A percentile compares a stretch with the other conserved stretches of the same genome.
phyloP scores from a whole-genome alignment of 164 flowering plant genomes.

The Stephania cephalantha region DNA sequence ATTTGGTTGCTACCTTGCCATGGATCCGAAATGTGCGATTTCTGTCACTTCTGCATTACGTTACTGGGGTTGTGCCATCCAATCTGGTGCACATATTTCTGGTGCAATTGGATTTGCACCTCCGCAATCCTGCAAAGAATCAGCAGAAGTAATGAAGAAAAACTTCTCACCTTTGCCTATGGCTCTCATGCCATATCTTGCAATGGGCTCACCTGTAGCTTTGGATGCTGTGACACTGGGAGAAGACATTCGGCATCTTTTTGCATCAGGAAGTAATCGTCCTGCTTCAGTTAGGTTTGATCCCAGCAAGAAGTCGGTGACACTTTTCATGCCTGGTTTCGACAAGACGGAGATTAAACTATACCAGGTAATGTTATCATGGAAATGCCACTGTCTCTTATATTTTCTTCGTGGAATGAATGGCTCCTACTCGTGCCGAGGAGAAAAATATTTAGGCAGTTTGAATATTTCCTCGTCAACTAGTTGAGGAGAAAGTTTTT shows the following conservation, averaged over 20 bases:
- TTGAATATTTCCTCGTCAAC: neutral
- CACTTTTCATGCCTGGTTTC: constrained; percentile 94
- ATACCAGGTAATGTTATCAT: constrained; percentile 53
- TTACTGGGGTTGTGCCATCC: constrained; percentile 86
- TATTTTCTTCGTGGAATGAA: neutral
- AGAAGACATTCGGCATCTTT: constrained; percentile 35
- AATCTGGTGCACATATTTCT: constrained; percentile 75
- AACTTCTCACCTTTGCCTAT: constrained; percentile 61
- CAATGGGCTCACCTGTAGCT: constrained; percentile 30
- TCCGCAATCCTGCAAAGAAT: constrained; percentile 22
- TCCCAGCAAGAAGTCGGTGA: constrained; percentile 47
- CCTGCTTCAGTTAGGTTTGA: constrained; percentile 51
- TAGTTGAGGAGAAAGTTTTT: neutral
- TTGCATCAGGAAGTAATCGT: constrained; percentile 16
- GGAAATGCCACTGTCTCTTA: neutral
- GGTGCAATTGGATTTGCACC: constrained; percentile 54
- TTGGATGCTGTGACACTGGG: constrained; percentile 45
- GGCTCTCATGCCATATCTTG: constrained; percentile 49
- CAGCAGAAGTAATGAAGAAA: constrained; percentile 25
- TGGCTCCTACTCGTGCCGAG: neutral
- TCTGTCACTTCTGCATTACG: constrained; percentile 65
- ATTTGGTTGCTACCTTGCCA: constrained; percentile 65
- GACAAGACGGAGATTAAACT: constrained; percentile 94
- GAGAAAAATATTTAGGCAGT: neutral
- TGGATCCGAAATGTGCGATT: constrained; percentile 42